phyloP scores from a whole-genome alignment of 148 eudicot species.

The Selenicereus undatus region DNA sequence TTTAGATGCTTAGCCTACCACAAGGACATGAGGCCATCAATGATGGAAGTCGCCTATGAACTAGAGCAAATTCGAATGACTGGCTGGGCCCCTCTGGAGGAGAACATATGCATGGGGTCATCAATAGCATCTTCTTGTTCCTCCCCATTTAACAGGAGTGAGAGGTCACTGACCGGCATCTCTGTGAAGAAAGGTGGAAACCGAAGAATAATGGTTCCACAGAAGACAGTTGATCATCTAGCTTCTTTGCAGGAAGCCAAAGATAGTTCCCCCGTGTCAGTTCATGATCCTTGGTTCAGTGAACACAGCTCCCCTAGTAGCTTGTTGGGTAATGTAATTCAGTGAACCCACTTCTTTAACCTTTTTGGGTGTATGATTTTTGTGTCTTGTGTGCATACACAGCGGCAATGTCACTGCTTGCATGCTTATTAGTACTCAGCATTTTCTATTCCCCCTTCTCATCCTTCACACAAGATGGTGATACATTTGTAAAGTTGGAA shows the following conservation, averaged over 20 bases:
- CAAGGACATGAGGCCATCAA: constrained; percentile 78
- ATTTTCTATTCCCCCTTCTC: background rate
- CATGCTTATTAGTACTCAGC: background rate
- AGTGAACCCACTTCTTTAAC: constrained; percentile 20
- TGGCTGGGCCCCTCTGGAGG: constrained; percentile 57
- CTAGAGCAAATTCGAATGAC: constrained; percentile 56
- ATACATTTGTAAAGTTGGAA: constrained; percentile 16
- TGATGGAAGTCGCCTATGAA: constrained; percentile 80
- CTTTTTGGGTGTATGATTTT: background rate
- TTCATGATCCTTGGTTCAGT: constrained; percentile 83
- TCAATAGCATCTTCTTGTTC: constrained; percentile 65
- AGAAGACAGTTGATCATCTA: constrained; percentile 34
- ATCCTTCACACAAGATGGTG: constrained; percentile 20
- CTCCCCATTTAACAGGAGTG: constrained; percentile 61
- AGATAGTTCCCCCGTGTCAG: constrained; percentile 84
- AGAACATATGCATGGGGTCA: constrained; percentile 46
- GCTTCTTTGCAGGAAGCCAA: constrained; percentile 41
- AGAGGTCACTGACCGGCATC: constrained; percentile 40
- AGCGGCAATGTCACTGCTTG: constrained; percentile 3
- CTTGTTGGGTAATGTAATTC: constrained; percentile 58
- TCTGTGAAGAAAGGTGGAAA: constrained; percentile 40
- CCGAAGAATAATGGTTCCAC: constrained; percentile 51
- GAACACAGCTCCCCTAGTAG: constrained; percentile 91
- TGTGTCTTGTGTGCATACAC: constrained; percentile 15
- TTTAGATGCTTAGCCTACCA: constrained; percentile 82